Evolutionary conservation across 177 flowering plant species (phyloP), one percentile per base, ranked within the genome.

Genomic region (Tripterygium wilfordii): DNA sequence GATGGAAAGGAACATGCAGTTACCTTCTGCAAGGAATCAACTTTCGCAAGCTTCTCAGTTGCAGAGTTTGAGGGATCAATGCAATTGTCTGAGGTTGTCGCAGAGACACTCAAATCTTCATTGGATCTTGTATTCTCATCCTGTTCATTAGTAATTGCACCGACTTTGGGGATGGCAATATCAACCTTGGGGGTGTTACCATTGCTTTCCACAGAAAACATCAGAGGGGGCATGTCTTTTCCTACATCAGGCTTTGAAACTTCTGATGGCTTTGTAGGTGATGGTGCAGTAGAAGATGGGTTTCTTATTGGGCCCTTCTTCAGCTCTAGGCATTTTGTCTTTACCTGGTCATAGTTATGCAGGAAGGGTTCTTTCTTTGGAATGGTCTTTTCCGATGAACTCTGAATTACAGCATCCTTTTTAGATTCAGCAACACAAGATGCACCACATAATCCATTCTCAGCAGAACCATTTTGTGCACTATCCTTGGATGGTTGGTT

Each of bases 381-480:
- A 21, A 30, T 25, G 10, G 33, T 30, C 21, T 49, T 65, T 42
- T 54, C 61, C 15, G 46, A 41, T 22, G 49, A 18, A 53, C 23
- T 36, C 40, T 23, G 33, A 47, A 18, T 26, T n/a, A 44, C 8
- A 20, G 54, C 49, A 46, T 56, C 53, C 19, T 32, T 59, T 45
- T 48, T 33, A 19, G 42, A 21, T 17, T 18, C 43, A 45, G 33
- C 31, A 54, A 48, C 48, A 48, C 62, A 49, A 53, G 57, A 40
- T 7, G 63, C 12, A 49, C 25, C 48, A 46, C 43, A 24, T 48
- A 25, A 17, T 48, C 52, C 57, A 45, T 49, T 66, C 36, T 39
- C 73, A 18, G 43, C 13, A 4, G 32, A n/a, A 29, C 72, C 65
- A 56, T 50, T 72, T 55, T 61, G 64, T 32, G 31, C 32, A 1